phyloP scores from a whole-genome alignment of 306 rosid species.

The Fagus sylvatica region DNA sequence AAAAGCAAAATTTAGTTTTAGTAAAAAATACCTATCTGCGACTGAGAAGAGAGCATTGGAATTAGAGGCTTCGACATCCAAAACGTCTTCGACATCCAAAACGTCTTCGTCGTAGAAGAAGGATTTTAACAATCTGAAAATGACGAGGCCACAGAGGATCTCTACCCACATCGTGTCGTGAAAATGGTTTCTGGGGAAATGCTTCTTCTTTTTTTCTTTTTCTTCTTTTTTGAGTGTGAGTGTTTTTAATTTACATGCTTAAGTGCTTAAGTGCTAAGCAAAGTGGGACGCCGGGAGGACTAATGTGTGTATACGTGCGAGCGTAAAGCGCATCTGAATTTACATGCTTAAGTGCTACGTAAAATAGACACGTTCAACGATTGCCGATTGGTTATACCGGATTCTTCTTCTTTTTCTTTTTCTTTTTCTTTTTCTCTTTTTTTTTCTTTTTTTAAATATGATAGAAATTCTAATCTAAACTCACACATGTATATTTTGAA shows the following conservation, averaged over 20 bases:
- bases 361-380: background rate
- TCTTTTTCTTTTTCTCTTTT: background rate
- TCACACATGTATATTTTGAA: too few relatives aligned
- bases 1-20: background rate
- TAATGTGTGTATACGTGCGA: too few relatives aligned
- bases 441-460: background rate
- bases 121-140: slow-evolving; percentile 45
- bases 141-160: slow-evolving; percentile 60
- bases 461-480: too few relatives aligned
- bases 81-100: slow-evolving; percentile 62
- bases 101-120: slow-evolving; percentile 65
- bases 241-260: too few relatives aligned
- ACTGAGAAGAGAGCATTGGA: slow-evolving; percentile 64
- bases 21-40: slow-evolving; percentile 47
- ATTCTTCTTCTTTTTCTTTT: too few relatives aligned
- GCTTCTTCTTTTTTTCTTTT: background rate
- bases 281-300: too few relatives aligned
- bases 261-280: background rate
- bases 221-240: background rate
- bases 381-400: too few relatives aligned
- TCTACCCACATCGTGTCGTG: slow-evolving; percentile 59
- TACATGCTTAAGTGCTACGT: background rate
- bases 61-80: slow-evolving; percentile 65
- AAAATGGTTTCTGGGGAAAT: background rate
- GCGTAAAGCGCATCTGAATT: background rate